Conservation (phyloP, 2,329 filamentous ascomycete genomes). For the Proliferodiscus dingleyae region DNA sequence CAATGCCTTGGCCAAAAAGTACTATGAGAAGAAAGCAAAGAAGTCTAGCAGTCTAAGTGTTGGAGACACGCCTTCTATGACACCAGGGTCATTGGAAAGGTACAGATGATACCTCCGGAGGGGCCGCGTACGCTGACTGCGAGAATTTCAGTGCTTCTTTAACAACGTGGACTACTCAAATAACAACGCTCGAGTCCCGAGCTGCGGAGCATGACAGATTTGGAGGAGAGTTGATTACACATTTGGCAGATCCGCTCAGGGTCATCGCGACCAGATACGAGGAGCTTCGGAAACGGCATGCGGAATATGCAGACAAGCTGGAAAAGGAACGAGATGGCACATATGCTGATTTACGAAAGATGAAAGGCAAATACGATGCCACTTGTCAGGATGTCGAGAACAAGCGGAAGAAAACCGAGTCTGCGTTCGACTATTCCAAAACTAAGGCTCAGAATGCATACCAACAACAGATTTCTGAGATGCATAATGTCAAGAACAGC, state of each 20-base stretch:
- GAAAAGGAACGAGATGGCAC: conserved; percentile 83
- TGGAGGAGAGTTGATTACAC: conserved; percentile 68
- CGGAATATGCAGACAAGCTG: conserved; percentile 81
- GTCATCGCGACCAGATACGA: conserved; percentile 71
- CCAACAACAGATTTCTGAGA: conserved; percentile 86
- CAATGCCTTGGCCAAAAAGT: conserved; percentile 84
- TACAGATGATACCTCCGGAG: conserved; percentile 31
- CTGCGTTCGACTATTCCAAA: conserved; percentile 81
- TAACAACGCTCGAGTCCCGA: conserved; percentile 81
- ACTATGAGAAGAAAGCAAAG: conserved; percentile 93
- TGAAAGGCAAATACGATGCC: conserved; percentile 87
- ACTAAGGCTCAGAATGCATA: conserved; percentile 86
- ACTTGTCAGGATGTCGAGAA: conserved; percentile 93
- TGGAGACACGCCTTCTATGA: conserved; percentile 87
- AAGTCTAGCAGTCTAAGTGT: conserved; percentile 86
- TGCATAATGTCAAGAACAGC: conserved; percentile 98
- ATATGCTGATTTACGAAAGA: conserved; percentile 82
- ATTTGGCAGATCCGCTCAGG: conserved; percentile 84
- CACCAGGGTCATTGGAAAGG: conserved; percentile 91
- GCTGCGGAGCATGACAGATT: conserved; percentile 87
- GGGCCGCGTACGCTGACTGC: conserved; percentile 13
- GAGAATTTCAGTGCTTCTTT: conserved; percentile 68
- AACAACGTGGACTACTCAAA: conserved; percentile 93
- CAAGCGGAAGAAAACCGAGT: conserved; percentile 89
- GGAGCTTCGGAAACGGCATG: conserved; percentile 85